Evolutionary conservation across 2,329 filamentous ascomycete species (phyloP).

Genomic region (Dryadomyces quercus-mongolicae): DNA sequence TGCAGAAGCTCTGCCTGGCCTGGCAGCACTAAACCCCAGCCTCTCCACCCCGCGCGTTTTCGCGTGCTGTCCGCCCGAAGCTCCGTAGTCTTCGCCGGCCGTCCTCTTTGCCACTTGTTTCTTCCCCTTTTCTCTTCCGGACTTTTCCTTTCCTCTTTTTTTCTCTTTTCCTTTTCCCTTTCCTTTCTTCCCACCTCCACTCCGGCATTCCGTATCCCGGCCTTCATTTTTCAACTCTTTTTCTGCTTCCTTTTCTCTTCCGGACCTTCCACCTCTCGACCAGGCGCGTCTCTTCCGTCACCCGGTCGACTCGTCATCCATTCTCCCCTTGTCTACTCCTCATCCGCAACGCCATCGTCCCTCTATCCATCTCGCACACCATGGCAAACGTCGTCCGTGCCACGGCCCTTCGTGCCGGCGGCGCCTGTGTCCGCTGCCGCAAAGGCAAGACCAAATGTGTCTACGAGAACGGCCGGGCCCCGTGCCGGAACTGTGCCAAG

Average conservation of each 20-base stretch:
- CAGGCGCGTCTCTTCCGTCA: background rate
- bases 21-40: background rate
- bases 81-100: conserved; percentile 5
- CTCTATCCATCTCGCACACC: background rate
- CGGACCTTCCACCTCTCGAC: background rate
- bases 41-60: conserved; percentile 5
- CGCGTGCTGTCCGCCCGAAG: conserved; percentile 5
- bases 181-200: background rate
- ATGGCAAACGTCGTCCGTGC: conserved; percentile 42
- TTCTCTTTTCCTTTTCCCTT: background rate
- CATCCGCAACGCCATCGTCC: background rate
- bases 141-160: background rate
- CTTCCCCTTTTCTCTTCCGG: background rate
- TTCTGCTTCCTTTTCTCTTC: background rate
- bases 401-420: conserved; percentile 47
- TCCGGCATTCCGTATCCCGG: background rate
- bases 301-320: too few species aligned
- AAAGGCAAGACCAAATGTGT: conserved; percentile 54
- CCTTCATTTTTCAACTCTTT: background rate
- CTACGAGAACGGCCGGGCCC: conserved; percentile 49
- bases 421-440: conserved; percentile 50
- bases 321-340: background rate
- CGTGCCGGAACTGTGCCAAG: conserved; percentile 52
- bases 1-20: background rate
- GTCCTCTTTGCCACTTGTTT: conserved; percentile 4